Percentiles rank a stretch among this genome's conserved stretches.
Conservation (phyloP, 257 asterid genomes). For the Solanum commersonii region DNA sequence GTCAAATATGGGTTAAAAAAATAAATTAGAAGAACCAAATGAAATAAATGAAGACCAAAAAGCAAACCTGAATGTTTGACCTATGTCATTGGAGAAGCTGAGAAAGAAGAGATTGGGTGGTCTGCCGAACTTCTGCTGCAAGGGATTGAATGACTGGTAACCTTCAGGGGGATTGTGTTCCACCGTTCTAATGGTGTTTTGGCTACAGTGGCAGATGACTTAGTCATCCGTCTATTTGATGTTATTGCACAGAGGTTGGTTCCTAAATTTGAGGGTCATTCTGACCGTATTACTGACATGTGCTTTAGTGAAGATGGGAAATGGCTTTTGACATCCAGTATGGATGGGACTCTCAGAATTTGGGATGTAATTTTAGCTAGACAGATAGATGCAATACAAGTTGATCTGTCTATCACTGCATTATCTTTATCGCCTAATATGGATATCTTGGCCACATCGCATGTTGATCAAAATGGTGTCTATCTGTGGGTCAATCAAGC, state of each 20-base stretch:
- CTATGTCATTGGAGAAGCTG: no score
- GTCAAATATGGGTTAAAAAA: no score
- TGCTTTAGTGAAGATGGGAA: constrained; percentile 93
- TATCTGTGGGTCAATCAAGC: constrained; percentile 83
- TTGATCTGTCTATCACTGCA: constrained; percentile 65
- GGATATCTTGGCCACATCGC: constrained; percentile 82
- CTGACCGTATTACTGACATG: constrained; percentile 78
- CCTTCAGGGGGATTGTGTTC: constrained; percentile 51
- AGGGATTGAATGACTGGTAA: no score
- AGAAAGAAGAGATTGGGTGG: no score
- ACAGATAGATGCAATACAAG: constrained; percentile 75
- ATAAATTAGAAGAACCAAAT: no score
- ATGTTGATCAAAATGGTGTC: constrained; percentile 79
- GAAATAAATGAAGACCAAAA: no score
- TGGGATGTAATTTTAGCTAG: constrained; percentile 86
- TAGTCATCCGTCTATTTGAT: constrained; percentile 77
- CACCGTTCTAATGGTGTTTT: constrained; percentile 82
- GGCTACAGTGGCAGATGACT: no score
- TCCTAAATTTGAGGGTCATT: constrained; percentile 85
- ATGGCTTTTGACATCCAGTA: constrained; percentile 86
- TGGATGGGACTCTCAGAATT: constrained; percentile 83
- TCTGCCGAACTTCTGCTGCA: no score
- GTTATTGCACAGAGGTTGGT: constrained; percentile 73
- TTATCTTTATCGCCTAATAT: constrained; percentile 80
- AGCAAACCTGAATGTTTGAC: no score